These are phyloP conservation scores for Coffea eugenioides DNA, from an alignment of 257 asterid species.

Conservation along the genomic window DNA sequence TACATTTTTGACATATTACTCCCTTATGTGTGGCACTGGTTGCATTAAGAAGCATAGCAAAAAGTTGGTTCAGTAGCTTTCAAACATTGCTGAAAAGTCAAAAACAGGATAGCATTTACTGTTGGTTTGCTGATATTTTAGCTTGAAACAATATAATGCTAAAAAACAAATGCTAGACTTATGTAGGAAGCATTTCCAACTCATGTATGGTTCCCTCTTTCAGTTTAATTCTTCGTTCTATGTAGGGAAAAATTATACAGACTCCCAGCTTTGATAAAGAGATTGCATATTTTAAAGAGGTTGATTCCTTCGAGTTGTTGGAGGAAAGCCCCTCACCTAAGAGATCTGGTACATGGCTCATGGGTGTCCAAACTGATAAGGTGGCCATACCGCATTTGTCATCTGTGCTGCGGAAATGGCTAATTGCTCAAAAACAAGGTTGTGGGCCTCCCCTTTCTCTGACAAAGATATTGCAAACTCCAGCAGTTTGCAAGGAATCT, in stretches of 20 bases:
- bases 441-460: slow-evolving; percentile 64
- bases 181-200: background rate
- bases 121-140: background rate
- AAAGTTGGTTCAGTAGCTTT: background rate
- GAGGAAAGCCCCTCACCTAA: slow-evolving; percentile 98
- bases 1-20: background rate
- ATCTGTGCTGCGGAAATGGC: slow-evolving; percentile 76
- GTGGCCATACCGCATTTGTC: slow-evolving; percentile 58
- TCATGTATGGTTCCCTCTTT: slow-evolving; percentile 8
- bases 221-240: slow-evolving; percentile 22
- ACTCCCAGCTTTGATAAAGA: slow-evolving; percentile 65
- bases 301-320: slow-evolving; percentile 81
- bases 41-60: background rate
- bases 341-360: slow-evolving; percentile 68
- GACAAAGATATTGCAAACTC: slow-evolving; percentile 76
- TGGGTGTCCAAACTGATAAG: slow-evolving; percentile 43
- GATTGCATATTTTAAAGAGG: slow-evolving; percentile 80
- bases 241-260: slow-evolving; percentile 53
- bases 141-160: background rate
- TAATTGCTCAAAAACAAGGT: slow-evolving; percentile 57
- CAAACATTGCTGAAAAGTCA: background rate
- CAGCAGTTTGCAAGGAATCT: slow-evolving; percentile 36
- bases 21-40: background rate
- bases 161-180: background rate
- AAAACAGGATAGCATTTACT: background rate